Percentiles rank a stretch among this genome's conserved stretches.
Conservation (phyloP, 2,329 filamentous ascomycete genomes). For the Scedosporium dehoogii region DNA sequence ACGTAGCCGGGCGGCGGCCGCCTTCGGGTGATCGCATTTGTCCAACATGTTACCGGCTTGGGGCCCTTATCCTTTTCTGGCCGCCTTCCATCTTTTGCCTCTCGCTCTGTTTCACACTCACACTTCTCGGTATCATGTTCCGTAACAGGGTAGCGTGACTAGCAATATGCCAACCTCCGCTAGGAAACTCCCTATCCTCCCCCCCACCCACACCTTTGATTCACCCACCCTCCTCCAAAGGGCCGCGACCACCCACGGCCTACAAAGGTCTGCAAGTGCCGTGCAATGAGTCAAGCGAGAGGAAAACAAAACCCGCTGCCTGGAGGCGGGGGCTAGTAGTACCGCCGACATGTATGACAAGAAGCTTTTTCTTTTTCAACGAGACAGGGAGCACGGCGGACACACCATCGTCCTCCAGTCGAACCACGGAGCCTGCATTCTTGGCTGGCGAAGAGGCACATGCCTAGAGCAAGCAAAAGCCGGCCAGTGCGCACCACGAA, state of each 20-base stretch:
- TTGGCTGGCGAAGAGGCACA: not conserved
- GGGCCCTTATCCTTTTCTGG: not conserved
- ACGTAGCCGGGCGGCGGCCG: not conserved
- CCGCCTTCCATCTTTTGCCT: not conserved
- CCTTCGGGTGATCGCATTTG: slow-evolving; percentile 5
- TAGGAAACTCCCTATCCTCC: not conserved
- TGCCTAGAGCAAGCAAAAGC: not conserved
- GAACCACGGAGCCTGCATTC: not conserved
- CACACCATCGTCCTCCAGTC: too few species aligned
- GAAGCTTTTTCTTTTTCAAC: not conserved
- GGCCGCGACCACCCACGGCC: not conserved
- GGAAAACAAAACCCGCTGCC: not conserved
- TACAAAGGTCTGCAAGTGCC: not conserved
- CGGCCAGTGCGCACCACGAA: not conserved
- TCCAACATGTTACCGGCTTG: not conserved
- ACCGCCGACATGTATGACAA: not conserved
- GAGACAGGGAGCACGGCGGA: not conserved
- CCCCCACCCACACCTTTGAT: not conserved
- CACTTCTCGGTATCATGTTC: not conserved
- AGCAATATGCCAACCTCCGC: not conserved
- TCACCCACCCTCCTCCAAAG: not conserved
- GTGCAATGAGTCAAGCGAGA: not conserved
- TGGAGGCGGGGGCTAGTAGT: not conserved
- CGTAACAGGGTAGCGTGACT: not conserved
- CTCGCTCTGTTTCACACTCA: not conserved